Base-by-base conservation (phyloP, 352 stramenopile species). In the Globisporangium paroecandrum region DNA sequence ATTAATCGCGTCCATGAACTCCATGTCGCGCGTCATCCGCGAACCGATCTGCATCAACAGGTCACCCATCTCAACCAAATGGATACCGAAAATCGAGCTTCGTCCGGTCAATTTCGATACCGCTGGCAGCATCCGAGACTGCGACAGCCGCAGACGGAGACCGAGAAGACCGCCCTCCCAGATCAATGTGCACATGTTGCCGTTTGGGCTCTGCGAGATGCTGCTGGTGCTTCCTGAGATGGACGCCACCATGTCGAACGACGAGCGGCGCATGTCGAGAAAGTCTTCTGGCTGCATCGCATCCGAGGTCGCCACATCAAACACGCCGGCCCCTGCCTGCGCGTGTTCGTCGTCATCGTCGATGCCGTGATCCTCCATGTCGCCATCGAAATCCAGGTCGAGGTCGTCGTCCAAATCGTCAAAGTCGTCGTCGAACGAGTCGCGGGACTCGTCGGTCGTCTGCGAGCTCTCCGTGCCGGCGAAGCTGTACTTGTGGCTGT, bases 101-200 rank as follows among this genome's bases (percentile, higher is more conserved):
- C 89, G 88, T 3, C 88, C 88, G 10, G 86, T 96, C 69, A 96
- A 76, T 69, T 94, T 94, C 41, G 88, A 94, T 29, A 96, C 88
- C 0, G 84, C 83, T 0, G 88, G 88, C 61, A 94, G 81, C 69
- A 92, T 89, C 2, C 80, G 74, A 10, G 87, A 93, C 71, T 93
- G 83, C 34, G 88, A 94, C 72, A 93, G 90, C 2, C 86, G 82
- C 65, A 96, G 68, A 12, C 88, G 74, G 7, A 96, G 61, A 8
- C 88, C 88, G 20, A 96, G 72, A 24, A 94, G 65, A 4, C 88
- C 88, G 49, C 85, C 88, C 72, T 96, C 88, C 88, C 88, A 96
- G 5, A 96, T 69, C 15, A 96, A 66, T 47, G 86, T 94, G 62
- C 87, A 96, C 69, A 85, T 63, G 36, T 94, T 93, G 34, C 83